These are phyloP conservation scores for Mortierella sp. DNA, from an alignment of 371 early-diverging fungal species.

Conservation along the genomic window DNA sequence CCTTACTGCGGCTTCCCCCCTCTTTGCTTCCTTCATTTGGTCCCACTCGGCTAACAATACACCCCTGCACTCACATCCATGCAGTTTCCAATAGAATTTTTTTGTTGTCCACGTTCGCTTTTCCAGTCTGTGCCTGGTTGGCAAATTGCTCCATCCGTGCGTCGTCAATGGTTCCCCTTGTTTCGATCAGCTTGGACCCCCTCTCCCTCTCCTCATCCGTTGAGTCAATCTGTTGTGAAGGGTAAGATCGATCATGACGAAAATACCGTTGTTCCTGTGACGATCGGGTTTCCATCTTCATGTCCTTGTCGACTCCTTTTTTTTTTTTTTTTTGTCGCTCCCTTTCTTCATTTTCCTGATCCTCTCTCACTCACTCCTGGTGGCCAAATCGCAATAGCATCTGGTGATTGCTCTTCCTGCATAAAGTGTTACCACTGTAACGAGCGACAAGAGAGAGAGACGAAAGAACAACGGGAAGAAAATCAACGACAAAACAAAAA, in stretches of 20 bases:
- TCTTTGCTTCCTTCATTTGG: conserved; percentile 1
- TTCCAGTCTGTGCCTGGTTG: not conserved
- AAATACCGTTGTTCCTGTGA: not conserved
- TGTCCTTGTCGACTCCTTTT: not conserved
- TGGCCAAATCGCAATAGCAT: not conserved
- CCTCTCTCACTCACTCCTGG: not conserved
- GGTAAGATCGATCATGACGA: not conserved
- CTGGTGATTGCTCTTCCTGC: conserved; percentile 1
- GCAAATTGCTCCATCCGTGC: not conserved
- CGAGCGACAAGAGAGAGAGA: not conserved
- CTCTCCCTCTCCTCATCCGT: not conserved
- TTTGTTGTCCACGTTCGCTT: not conserved
- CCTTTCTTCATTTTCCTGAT: not conserved
- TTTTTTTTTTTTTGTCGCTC: not conserved
- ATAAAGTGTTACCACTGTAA: not conserved
- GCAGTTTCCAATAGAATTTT: not conserved
- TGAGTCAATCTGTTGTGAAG: not conserved
- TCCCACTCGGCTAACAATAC: not conserved
- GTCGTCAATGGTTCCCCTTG: not conserved
- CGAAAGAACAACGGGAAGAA: not conserved
- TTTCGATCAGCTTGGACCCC: not conserved
- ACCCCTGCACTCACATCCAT: not conserved
- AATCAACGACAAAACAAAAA: not conserved
- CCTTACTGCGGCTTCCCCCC: not conserved
- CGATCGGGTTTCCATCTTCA: not conserved